Base-by-base conservation (phyloP, 768 basidiomycete genomes). In the Xerocomellus dryophilus region DNA sequence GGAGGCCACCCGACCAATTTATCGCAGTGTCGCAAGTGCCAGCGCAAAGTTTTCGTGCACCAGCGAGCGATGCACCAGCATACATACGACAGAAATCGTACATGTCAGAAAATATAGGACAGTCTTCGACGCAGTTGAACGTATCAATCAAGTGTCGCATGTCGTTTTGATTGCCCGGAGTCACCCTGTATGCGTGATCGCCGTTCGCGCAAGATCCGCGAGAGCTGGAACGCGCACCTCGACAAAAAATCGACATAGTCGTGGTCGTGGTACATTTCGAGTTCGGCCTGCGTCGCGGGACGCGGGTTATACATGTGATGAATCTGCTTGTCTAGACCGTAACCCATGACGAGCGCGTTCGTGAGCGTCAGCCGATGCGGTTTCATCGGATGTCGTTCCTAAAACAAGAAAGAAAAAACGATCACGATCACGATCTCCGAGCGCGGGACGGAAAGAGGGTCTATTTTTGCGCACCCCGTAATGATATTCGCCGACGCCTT, bases 301-400 rank as follows among this genome's bases (percentile, higher is more conserved):
- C 92, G 81, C 3, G 96, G 95, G 61, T 89, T 85, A 70, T 91
- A 95, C 35, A 97, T 90, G 50, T 90, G 76, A 62, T 97, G 91
- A 65, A 99, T 96, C 61, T 91, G 87, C 61, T 96, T 92, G 76
- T 98, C 93, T 15, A 99, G 76, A 15, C 93, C 96, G 66, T 98
- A 99, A 0, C 95, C 96, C 72, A 96, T 82, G 12, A 98, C 95
- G 43, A 99, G 81, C 2, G 94, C 86, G 61, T 98, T 99, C 17
- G 97, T 98, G 50, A 99, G 72, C 3, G 96, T 94, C n/a, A 99
- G 74, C 23, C 96, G 81, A 63, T 97, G 93, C 5, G 96, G 96
- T 70, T 98, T 97, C 96, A 99, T 99, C 3, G 96, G 96, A 74
- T 99, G 96, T 44, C 88, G 83, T 81, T 97, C 93, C 96, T 98